phyloP scores from a whole-genome alignment of 164 flowering plant species.

The Macadamia tetraphylla region DNA sequence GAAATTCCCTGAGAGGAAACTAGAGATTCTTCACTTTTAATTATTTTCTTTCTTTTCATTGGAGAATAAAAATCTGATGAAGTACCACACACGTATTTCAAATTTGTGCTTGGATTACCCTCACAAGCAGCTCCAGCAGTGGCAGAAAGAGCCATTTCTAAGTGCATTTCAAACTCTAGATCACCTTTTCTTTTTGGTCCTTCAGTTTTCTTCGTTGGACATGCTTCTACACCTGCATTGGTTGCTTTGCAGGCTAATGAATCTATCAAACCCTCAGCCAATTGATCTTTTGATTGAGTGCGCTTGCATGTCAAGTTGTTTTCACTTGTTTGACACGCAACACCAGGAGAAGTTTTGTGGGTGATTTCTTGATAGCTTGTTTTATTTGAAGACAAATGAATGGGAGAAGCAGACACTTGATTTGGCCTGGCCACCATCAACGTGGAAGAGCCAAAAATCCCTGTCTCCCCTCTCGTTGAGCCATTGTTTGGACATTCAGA shows the following conservation, averaged over 20 bases:
- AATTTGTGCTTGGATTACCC: conserved; percentile 9
- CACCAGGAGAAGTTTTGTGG: conserved; percentile 19
- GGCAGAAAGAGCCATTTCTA: conserved; percentile 85
- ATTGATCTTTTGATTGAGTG: conserved; percentile 9
- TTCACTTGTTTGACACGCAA: conserved; percentile 15
- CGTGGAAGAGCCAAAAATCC: conserved; percentile 53
- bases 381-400: conserved; percentile 9
- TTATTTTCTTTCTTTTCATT: conserved; percentile 37
- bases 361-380: conserved; percentile 14
- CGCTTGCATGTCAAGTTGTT: conserved; percentile 8
- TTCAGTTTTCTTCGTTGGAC: conserved; percentile 18
- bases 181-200: conserved; percentile 75
- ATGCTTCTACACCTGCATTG: conserved; percentile 21
- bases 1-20: conserved; percentile 45
- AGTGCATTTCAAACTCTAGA: conserved; percentile 81
- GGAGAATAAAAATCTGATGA: conserved; percentile 25
- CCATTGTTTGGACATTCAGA: conserved; percentile 30
- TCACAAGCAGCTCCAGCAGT: conserved; percentile 44
- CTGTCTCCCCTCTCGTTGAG: conserved; percentile 21
- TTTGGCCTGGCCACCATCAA: conserved; percentile 42
- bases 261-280: conserved; percentile 16
- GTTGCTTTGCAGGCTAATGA: conserved; percentile 14
- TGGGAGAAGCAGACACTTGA: conserved; percentile 24
- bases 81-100: conserved; percentile 17
- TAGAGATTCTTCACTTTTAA: conserved; percentile 34